A percentile compares a stretch with the other conserved stretches of the same genome.
Evolutionary conservation across 1,284 basidiomycete species (phyloP).

Genomic region (Puccinia sorghi): DNA sequence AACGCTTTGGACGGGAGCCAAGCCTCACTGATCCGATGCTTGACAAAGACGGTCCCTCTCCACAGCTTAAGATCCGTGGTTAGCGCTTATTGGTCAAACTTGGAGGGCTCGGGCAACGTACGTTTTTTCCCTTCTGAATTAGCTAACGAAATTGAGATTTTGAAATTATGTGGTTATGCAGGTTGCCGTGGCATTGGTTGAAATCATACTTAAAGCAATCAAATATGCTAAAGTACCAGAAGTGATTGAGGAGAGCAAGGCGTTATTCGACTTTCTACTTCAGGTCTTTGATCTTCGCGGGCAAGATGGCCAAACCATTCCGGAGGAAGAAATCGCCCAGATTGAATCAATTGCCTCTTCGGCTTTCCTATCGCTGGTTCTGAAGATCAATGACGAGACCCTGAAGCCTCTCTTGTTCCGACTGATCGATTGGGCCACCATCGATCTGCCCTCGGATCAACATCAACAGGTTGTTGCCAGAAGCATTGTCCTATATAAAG

Average conservation of each 20-base stretch:
- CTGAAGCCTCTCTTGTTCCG: conserved; percentile 91
- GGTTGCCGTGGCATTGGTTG: conserved; percentile 51
- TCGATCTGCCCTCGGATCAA: conserved; percentile 63
- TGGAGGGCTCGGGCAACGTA: conserved; percentile 22
- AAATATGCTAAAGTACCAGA: conserved; percentile 54
- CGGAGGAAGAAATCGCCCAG: conserved; percentile 51
- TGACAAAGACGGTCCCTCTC: conserved; percentile 44
- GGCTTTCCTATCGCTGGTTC: conserved; percentile 82
- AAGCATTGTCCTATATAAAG: conserved; percentile 38
- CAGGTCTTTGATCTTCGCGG: conserved; percentile 71
- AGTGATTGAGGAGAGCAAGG: conserved; percentile 71
- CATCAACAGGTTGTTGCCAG: conserved; percentile 50
- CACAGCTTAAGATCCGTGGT: conserved; percentile 21
- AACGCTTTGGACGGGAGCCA: neutral
- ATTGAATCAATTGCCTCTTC: conserved; percentile 63
- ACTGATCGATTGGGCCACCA: conserved; percentile 92
- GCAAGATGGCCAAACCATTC: conserved; percentile 7
- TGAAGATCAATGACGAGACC: conserved; percentile 87
- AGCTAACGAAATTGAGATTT: neutral
- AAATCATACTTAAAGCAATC: conserved; percentile 55
- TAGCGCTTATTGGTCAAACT: conserved; percentile 24
- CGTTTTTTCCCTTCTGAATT: neutral
- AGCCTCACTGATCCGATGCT: conserved; percentile 24
- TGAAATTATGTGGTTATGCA: conserved; percentile 1
- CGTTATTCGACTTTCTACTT: conserved; percentile 78